Conservation (phyloP, 2,329 filamentous ascomycete genomes). For the Cladosporium velox region DNA sequence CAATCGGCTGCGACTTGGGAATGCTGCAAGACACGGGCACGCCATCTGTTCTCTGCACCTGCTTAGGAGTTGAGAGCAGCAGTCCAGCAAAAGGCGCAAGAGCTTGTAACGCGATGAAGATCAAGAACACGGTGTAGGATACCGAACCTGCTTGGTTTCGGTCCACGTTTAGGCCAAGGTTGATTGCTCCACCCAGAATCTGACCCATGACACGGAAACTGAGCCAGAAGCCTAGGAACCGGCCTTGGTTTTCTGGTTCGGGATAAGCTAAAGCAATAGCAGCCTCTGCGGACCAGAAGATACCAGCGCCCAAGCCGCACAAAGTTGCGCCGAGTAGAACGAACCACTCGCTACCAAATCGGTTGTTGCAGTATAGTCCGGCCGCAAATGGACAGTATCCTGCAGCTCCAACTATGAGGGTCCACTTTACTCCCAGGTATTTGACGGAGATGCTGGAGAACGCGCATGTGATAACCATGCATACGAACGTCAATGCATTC, state of each 20-base stretch:
- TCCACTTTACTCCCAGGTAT: slow-evolving; percentile 69
- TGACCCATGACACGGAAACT: slow-evolving; percentile 63
- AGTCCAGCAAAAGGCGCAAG: slow-evolving; percentile 65
- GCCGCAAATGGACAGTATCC: slow-evolving; percentile 73
- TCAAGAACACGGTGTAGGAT: slow-evolving; percentile 66
- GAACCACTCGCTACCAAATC: slow-evolving; percentile 69
- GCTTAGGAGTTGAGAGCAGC: slow-evolving; percentile 60
- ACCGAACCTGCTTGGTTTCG: slow-evolving; percentile 63
- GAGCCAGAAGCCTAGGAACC: slow-evolving; percentile 69
- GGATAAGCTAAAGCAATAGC: slow-evolving; percentile 73
- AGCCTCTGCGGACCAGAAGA: slow-evolving; percentile 76
- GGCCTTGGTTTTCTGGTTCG: slow-evolving; percentile 67
- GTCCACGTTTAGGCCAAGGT: slow-evolving; percentile 65
- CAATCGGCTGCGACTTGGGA: slow-evolving; percentile 50
- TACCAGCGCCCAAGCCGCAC: slow-evolving; percentile 69
- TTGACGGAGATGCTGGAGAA: slow-evolving; percentile 65
- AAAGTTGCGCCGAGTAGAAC: slow-evolving; percentile 67
- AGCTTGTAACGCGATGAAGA: slow-evolving; percentile 72
- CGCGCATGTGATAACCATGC: slow-evolving; percentile 72
- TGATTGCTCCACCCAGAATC: slow-evolving; percentile 71
- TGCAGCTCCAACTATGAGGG: slow-evolving; percentile 68
- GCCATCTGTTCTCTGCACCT: slow-evolving; percentile 68
- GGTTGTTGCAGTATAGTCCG: slow-evolving; percentile 71
- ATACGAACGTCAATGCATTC: slow-evolving; percentile 70
- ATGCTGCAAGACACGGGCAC: slow-evolving; percentile 62